Evolutionary conservation across 768 basidiomycete species (phyloP).

Genomic region (Mycena kentingensis): DNA sequence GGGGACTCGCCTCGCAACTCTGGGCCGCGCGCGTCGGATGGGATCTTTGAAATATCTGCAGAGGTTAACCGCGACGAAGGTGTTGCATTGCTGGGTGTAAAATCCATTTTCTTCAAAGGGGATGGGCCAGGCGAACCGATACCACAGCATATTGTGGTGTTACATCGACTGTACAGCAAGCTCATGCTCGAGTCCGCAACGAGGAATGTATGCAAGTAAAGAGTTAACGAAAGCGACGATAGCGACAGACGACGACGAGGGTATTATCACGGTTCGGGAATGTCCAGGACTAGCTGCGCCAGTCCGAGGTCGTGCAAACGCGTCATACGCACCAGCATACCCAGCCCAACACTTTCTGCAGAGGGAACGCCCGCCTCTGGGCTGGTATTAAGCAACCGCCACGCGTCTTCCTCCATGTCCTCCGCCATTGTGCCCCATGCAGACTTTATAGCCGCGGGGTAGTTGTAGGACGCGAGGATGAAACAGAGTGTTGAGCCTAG

Average conservation of each 20-base stretch:
- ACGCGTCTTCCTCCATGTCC: conserved; percentile 67
- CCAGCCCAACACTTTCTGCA: conserved; percentile 42
- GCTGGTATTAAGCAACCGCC: conserved; percentile 58
- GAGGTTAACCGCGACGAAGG: conserved; percentile 20
- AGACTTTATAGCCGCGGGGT: conserved; percentile 61
- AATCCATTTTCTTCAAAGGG: conserved; percentile 20
- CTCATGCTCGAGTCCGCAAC: conserved; percentile 21
- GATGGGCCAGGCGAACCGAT: conserved; percentile 17
- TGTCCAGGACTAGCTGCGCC: conserved; percentile 48
- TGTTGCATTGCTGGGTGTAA: conserved; percentile 21
- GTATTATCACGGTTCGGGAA: not conserved
- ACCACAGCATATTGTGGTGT: conserved; percentile 5
- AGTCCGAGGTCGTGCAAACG: conserved; percentile 73
- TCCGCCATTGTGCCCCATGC: conserved; percentile 71
- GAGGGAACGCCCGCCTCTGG: conserved; percentile 39
- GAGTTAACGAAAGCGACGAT: conserved; percentile 18
- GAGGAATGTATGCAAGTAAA: conserved; percentile 11
- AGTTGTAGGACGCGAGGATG: conserved; percentile 66
- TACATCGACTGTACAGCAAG: conserved; percentile 22
- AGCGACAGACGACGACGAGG: not conserved
- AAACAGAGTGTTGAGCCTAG: conserved; percentile 81
- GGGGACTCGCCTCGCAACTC: conserved; percentile 20
- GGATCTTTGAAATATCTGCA: conserved; percentile 22
- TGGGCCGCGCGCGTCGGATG: conserved; percentile 17
- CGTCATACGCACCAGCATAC: conserved; percentile 76